A percentile compares a stretch with the other conserved stretches of the same genome.
Conservation (phyloP, 805 yeast genomes). For the Lipomyces japonicus region DNA sequence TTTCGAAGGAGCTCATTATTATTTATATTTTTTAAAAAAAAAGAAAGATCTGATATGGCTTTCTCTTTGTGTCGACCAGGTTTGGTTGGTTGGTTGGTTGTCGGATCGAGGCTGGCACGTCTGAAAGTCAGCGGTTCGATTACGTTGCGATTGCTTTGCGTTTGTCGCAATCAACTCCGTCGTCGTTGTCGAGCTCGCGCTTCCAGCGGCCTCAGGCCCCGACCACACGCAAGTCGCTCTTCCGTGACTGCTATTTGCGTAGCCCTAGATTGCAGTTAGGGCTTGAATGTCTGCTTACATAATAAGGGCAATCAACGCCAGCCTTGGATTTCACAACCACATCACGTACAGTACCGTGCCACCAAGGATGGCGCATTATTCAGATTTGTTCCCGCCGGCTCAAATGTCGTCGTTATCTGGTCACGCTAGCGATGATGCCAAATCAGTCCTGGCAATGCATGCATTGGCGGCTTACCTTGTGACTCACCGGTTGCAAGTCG, state of each 20-base stretch:
- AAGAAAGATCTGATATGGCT: not conserved
- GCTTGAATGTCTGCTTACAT: no score
- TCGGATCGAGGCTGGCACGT: not conserved
- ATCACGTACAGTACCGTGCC: no score
- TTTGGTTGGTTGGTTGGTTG: slow-evolving; percentile 1
- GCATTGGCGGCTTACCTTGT: slow-evolving; percentile 13
- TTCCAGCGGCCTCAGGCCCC: not conserved
- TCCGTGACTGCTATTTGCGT: no score
- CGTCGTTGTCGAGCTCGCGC: not conserved
- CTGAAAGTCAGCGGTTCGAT: not conserved
- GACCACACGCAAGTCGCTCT: no score
- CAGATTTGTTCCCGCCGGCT: slow-evolving; percentile 9
- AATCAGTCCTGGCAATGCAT: slow-evolving; percentile 16
- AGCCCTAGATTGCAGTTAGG: no score
- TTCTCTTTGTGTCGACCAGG: not conserved
- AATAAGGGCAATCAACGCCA: no score
- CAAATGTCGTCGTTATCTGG: slow-evolving; percentile 9
- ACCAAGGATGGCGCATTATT: no score
- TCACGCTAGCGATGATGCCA: slow-evolving; percentile 5
- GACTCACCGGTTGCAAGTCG: not conserved
- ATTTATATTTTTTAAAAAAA: not conserved
- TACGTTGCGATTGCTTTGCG: not conserved
- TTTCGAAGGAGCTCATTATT: slow-evolving; percentile 25
- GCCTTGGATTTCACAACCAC: no score
- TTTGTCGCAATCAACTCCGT: not conserved